phyloP scores from a whole-genome alignment of 2,329 filamentous ascomycete species.

The Colletotrichum shisoi region DNA sequence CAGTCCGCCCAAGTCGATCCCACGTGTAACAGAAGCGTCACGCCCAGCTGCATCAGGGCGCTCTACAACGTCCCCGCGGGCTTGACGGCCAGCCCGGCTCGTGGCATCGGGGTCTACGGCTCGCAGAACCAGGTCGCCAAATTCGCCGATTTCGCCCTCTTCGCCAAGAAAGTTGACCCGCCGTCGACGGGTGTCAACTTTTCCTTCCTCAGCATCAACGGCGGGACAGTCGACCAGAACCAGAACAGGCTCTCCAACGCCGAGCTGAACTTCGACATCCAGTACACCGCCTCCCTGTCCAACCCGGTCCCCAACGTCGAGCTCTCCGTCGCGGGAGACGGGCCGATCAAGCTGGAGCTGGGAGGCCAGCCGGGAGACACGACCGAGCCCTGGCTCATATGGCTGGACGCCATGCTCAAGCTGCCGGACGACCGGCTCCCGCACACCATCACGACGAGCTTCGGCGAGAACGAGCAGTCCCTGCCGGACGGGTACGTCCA shows the following conservation, averaged over 20 bases:
- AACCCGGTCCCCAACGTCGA: slow-evolving; percentile 49
- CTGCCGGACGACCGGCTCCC: slow-evolving; percentile 65
- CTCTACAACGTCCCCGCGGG: slow-evolving; percentile 55
- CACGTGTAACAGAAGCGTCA: slow-evolving; percentile 51
- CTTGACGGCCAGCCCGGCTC: slow-evolving; percentile 48
- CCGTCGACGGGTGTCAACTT: slow-evolving; percentile 63
- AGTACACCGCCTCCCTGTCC: slow-evolving; percentile 49
- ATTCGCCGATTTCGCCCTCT: slow-evolving; percentile 63
- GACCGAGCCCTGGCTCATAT: slow-evolving; percentile 73
- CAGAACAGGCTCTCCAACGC: slow-evolving; percentile 47
- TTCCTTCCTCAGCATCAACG: slow-evolving; percentile 64
- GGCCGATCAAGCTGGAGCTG: slow-evolving; percentile 37
- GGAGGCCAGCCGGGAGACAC: slow-evolving; percentile 35
- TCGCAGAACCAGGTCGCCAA: slow-evolving; percentile 57
- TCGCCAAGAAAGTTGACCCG: slow-evolving; percentile 63
- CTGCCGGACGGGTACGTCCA: slow-evolving; percentile 66
- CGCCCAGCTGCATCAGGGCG: slow-evolving; percentile 55
- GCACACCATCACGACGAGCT: slow-evolving; percentile 72
- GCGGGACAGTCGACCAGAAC: slow-evolving; percentile 55
- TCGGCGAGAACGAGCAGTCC: slow-evolving; percentile 73
- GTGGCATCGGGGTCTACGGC: slow-evolving; percentile 47
- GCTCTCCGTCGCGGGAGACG: slow-evolving; percentile 47
- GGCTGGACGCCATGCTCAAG: slow-evolving; percentile 66
- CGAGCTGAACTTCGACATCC: slow-evolving; percentile 52
- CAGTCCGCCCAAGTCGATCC: slow-evolving; percentile 25